Percentiles rank a stretch among this genome's conserved stretches.
phyloP scores from a whole-genome alignment of 2,329 filamentous ascomycete genomes.

The Talaromyces sp. region DNA sequence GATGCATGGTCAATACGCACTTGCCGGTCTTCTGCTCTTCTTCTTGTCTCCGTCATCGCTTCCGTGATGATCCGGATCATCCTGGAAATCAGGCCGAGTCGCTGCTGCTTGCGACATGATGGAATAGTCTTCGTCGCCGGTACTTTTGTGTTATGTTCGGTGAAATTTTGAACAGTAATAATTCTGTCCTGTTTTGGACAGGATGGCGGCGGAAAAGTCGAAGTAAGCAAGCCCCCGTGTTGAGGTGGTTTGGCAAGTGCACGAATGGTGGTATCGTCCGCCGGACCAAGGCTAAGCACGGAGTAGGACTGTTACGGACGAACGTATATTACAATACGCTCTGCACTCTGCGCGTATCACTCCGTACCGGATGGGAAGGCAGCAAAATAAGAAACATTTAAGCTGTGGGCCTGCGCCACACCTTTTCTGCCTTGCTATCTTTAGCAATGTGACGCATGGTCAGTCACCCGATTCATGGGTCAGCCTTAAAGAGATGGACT shows the following conservation, averaged over 20 bases:
- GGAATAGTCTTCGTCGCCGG: neutral
- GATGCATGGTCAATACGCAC: conserved; percentile 49
- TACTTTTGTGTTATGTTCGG: neutral
- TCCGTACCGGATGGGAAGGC: neutral
- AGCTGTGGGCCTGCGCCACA: conserved; percentile 10
- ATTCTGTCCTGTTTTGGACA: conserved; percentile 7
- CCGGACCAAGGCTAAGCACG: conserved; percentile 1
- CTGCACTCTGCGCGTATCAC: too few species aligned
- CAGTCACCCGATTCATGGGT: neutral
- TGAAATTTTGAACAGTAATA: neutral
- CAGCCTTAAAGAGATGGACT: neutral
- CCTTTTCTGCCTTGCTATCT: conserved; percentile 13
- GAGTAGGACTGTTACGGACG: neutral
- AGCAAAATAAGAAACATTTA: neutral
- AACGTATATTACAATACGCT: neutral
- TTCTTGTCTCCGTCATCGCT: conserved; percentile 60
- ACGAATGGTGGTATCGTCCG: neutral
- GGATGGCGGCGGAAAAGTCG: neutral
- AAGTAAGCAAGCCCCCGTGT: neutral
- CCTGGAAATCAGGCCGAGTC: conserved; percentile 41
- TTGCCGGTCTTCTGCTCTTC: conserved; percentile 89
- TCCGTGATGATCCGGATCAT: conserved; percentile 42
- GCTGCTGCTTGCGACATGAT: conserved; percentile 45
- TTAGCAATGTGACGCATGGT: conserved; percentile 11
- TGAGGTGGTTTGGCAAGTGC: conserved; percentile 7